These are phyloP conservation scores for Chlamydomonas eustigma DNA, from an alignment of 139 green algal genomes.

Conservation along the genomic window DNA sequence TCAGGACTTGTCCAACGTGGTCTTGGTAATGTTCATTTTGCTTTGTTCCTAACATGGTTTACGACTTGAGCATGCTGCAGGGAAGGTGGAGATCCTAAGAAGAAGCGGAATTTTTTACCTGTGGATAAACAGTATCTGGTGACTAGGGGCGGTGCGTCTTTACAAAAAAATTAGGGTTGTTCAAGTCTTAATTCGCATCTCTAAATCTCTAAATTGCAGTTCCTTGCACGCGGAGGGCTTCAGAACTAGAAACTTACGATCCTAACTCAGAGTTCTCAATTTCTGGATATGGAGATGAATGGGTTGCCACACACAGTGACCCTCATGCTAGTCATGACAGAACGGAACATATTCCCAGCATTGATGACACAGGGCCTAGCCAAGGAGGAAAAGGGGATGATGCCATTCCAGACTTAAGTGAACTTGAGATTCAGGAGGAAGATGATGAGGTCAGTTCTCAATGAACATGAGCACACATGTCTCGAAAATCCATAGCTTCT, in stretches of 20 bases:
- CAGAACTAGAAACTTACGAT: slow-evolving; percentile 54
- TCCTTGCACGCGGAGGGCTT: slow-evolving; percentile 72
- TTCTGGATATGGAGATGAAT: slow-evolving; percentile 59
- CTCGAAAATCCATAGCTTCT: too few relatives aligned
- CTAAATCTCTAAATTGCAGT: slow-evolving; percentile 54
- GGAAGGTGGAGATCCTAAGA: slow-evolving; percentile 67
- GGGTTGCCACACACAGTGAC: slow-evolving; percentile 53
- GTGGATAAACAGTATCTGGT: slow-evolving; percentile 84
- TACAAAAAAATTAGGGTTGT: too few relatives aligned
- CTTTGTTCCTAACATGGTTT: not conserved
- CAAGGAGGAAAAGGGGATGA: slow-evolving; percentile 36
- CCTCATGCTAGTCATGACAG: slow-evolving; percentile 11
- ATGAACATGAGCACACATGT: too few relatives aligned
- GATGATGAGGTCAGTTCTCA: slow-evolving; percentile 10
- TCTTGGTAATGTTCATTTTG: slow-evolving; percentile 54
- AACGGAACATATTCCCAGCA: slow-evolving; percentile 45
- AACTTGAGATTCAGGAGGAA: slow-evolving; percentile 59
- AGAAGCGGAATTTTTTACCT: slow-evolving; percentile 63
- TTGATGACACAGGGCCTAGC: slow-evolving; percentile 34
- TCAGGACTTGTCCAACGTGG: slow-evolving; percentile 81
- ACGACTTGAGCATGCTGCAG: too few relatives aligned
- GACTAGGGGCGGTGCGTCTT: slow-evolving; percentile 40
- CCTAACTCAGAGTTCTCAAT: slow-evolving; percentile 49
- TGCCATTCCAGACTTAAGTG: slow-evolving; percentile 73
- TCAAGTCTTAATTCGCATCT: too few relatives aligned